Evolutionary conservation across 164 flowering plant species (phyloP).

Genomic region (Nelumbo lutea): DNA sequence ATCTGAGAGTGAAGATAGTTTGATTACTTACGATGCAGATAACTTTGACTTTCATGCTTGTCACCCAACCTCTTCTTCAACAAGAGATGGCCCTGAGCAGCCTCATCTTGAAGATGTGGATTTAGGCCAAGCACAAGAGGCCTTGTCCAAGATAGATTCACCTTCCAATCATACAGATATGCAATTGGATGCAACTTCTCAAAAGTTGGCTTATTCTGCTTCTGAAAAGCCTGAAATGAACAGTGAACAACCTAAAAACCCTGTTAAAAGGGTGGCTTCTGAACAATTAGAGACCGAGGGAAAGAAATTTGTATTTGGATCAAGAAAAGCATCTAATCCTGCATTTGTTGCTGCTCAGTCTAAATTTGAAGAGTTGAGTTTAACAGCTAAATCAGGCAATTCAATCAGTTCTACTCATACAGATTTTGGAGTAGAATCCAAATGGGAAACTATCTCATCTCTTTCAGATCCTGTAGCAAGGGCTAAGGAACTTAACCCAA

Average conservation of each 20-base stretch:
- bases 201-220: constrained; percentile 10
- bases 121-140: constrained; percentile 16
- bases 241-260: constrained; percentile 24
- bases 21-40: constrained; percentile 35
- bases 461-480: constrained; percentile 17
- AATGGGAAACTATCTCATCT: constrained; percentile 23
- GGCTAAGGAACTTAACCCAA: constrained; percentile 22
- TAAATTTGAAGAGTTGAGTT: constrained; percentile 59
- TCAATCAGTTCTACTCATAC: constrained; percentile 24
- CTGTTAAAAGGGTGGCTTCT: constrained; percentile 27
- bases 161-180: constrained; percentile 12
- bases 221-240: constrained; percentile 21
- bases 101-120: constrained; percentile 22
- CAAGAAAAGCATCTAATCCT: constrained; percentile 54
- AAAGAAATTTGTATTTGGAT: constrained; percentile 34
- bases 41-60: constrained; percentile 29
- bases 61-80: constrained; percentile 18
- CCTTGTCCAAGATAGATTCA: constrained; percentile 14
- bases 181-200: constrained; percentile 21
- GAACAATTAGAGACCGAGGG: constrained; percentile 41
- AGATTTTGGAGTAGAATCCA: constrained; percentile 28
- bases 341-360: constrained; percentile 59
- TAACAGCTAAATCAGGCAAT: constrained; percentile 26
- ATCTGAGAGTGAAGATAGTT: constrained; percentile 37
- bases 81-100: constrained; percentile 23